Evolutionary conservation across 768 basidiomycete genomes (phyloP).

Genomic region (Tylopilus vinaceipallidus): DNA sequence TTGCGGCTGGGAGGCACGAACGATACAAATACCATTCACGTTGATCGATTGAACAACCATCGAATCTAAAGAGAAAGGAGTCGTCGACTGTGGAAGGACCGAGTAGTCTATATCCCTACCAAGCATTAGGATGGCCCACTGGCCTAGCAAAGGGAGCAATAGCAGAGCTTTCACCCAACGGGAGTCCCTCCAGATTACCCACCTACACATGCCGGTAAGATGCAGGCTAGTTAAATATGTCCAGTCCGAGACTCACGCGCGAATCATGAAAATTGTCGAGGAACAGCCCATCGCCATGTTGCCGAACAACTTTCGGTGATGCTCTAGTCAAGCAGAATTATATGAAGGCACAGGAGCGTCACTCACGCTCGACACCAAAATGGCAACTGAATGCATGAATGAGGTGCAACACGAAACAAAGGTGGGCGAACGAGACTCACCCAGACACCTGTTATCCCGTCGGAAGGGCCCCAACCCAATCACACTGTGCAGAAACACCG

Average conservation of each 20-base stretch:
- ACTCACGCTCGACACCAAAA: slow-evolving; percentile 6
- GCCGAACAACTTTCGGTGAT: slow-evolving; percentile 1
- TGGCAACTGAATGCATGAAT: slow-evolving; percentile 4
- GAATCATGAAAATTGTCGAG: slow-evolving; percentile 24
- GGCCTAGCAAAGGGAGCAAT: slow-evolving; percentile 11
- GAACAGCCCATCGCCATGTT: slow-evolving; percentile 14
- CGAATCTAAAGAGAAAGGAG: slow-evolving; percentile 6
- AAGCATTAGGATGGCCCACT: slow-evolving; percentile 14
- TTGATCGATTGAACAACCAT: background rate
- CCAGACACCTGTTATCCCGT: background rate
- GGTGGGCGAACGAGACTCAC: slow-evolving; percentile 16
- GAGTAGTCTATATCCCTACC: slow-evolving; percentile 5
- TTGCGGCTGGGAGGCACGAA: background rate
- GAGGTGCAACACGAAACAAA: background rate
- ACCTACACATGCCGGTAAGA: slow-evolving; percentile 11
- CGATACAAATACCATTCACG: background rate
- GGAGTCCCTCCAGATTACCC: slow-evolving; percentile 27
- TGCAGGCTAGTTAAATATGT: background rate
- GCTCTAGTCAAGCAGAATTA: background rate
- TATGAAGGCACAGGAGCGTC: background rate
- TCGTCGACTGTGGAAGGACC: background rate
- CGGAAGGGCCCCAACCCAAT: background rate
- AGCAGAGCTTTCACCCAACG: slow-evolving; percentile 12
- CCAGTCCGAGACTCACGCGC: slow-evolving; percentile 16
- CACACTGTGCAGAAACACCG: slow-evolving; percentile 6